Percentiles rank a stretch among this genome's conserved stretches.
These are phyloP conservation scores for Penicillium diatomitis DNA, from an alignment of 495 filamentous ascomycete genomes.

Conservation along the genomic window DNA sequence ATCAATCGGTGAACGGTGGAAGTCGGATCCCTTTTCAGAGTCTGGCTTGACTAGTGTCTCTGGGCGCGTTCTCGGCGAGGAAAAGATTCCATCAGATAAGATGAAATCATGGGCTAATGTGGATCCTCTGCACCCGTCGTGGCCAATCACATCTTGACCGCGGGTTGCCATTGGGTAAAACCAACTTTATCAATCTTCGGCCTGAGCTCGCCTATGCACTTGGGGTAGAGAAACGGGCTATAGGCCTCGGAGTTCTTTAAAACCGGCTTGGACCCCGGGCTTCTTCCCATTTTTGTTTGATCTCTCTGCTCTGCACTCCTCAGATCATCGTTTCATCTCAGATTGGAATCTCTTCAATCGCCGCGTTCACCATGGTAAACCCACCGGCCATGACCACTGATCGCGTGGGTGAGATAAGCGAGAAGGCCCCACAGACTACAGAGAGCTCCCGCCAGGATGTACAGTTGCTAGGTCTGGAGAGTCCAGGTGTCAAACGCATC, in stretches of 20 bases:
- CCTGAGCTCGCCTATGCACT: too few relatives aligned
- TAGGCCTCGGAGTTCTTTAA: too few relatives aligned
- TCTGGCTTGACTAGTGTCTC: not conserved
- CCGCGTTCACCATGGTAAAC: not conserved
- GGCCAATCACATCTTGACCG: not conserved
- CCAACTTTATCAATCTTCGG: too few relatives aligned
- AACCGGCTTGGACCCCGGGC: not conserved
- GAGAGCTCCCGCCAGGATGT: not conserved
- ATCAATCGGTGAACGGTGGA: not conserved
- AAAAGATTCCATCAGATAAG: constrained; percentile 6
- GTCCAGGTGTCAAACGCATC: constrained; percentile 38
- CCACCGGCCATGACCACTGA: not conserved
- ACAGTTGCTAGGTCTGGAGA: constrained; percentile 10
- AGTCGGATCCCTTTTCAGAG: not conserved
- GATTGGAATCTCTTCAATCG: not conserved
- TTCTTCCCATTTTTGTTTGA: too few relatives aligned
- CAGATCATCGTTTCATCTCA: too few relatives aligned
- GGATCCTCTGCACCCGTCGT: not conserved
- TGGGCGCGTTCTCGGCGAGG: not conserved
- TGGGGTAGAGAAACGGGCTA: too few relatives aligned
- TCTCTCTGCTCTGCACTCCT: too few relatives aligned
- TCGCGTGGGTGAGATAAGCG: not conserved
- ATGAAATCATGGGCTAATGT: not conserved
- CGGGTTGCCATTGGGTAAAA: too few relatives aligned
- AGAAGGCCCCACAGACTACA: not conserved